Evolutionary conservation across 352 stramenopile genomes (phyloP).

Genomic region (Peronospora destructor): DNA sequence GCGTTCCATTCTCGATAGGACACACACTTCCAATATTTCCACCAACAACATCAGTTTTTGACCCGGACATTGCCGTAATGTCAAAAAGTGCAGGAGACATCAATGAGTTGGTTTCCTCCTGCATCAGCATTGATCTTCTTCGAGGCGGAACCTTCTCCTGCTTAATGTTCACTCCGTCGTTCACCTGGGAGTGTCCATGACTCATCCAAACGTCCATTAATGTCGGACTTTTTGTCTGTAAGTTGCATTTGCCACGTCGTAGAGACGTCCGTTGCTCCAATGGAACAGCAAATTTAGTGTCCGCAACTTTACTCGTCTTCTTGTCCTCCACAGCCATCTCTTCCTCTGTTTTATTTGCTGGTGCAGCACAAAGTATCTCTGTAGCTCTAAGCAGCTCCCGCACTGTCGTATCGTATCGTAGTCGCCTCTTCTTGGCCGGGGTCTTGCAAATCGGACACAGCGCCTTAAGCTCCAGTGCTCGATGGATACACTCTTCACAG

Average conservation of each 20-base stretch:
- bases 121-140: neutral
- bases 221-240: constrained; percentile 10
- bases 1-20: neutral
- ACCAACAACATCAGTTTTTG: neutral
- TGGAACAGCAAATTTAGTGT: neutral
- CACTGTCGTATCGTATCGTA: constrained; percentile 74
- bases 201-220: constrained; percentile 16
- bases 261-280: constrained; percentile 3
- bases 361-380: constrained; percentile 37
- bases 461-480: constrained; percentile 68
- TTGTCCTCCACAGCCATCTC: neutral
- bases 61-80: neutral
- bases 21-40: neutral
- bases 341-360: neutral
- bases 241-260: constrained; percentile 11
- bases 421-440: constrained; percentile 63
- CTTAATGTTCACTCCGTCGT: constrained; percentile 8
- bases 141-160: neutral
- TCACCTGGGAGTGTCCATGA: constrained; percentile 1
- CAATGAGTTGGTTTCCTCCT: constrained; percentile 12
- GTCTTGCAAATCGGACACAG: constrained; percentile 82
- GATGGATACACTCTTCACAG: constrained; percentile 83
- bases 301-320: neutral
- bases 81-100: constrained; percentile 29
- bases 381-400: constrained; percentile 58